These are phyloP conservation scores for Rhodocollybia butyracea DNA, from an alignment of 768 basidiomycete species.

Conservation along the genomic window DNA sequence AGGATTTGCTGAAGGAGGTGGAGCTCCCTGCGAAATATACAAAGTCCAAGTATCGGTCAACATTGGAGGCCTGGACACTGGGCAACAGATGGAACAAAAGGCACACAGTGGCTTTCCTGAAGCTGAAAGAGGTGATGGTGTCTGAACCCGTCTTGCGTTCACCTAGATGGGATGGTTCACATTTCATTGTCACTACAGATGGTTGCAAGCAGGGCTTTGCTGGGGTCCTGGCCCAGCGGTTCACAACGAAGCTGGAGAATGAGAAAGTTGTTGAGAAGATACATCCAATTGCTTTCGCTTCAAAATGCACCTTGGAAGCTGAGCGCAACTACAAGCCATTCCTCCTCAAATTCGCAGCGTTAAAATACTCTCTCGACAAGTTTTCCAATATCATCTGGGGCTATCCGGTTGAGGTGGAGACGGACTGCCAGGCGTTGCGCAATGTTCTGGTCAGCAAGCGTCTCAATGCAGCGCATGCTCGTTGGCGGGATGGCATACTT, in stretches of 20 bases:
- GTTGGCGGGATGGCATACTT: slow-evolving; percentile 27
- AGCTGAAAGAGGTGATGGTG: slow-evolving; percentile 27
- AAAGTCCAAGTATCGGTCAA: not conserved
- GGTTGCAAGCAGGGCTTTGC: no score
- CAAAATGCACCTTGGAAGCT: no score
- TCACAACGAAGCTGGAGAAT: slow-evolving; percentile 11
- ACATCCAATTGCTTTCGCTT: no score
- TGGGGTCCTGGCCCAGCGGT: slow-evolving; percentile 24
- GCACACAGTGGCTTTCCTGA: not conserved
- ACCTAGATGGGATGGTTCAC: slow-evolving; percentile 28
- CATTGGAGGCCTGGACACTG: not conserved
- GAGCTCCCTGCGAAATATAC: not conserved
- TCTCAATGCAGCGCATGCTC: slow-evolving; percentile 22
- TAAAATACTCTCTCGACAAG: slow-evolving; percentile 27
- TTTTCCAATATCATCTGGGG: slow-evolving; percentile 23
- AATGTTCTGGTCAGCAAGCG: slow-evolving; percentile 22
- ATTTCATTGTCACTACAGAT: slow-evolving; percentile 31
- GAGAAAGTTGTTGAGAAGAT: no score
- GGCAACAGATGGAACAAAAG: slow-evolving; percentile 18
- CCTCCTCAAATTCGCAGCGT: no score
- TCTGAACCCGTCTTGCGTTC: slow-evolving; percentile 27
- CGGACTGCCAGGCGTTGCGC: no score
- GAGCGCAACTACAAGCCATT: no score
- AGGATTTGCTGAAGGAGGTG: slow-evolving; percentile 12
- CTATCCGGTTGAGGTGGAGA: slow-evolving; percentile 23